Evolutionary conservation across 345 rosid genomes (phyloP).

Genomic region (Leavenworthia alabamica): DNA sequence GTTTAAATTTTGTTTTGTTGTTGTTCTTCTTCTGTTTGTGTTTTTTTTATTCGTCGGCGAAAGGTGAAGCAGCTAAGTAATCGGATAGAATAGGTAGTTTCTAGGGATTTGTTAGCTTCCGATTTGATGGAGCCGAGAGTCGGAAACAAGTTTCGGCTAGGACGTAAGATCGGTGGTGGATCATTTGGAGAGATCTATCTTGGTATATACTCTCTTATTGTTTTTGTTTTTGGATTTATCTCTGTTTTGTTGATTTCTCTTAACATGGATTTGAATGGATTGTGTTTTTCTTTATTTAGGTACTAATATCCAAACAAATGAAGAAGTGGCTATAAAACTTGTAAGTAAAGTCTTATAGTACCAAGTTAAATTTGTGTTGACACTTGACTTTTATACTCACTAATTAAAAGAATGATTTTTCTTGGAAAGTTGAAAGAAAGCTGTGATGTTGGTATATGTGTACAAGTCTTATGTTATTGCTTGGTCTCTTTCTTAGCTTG

Average conservation of each 20-base stretch:
- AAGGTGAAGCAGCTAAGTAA: not conserved
- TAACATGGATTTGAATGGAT: not conserved
- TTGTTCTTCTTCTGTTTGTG: not conserved
- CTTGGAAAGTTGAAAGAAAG: constrained; percentile 3
- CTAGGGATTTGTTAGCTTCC: not conserved
- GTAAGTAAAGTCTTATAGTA: constrained; percentile 50
- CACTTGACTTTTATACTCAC: not conserved
- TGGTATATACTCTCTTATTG: constrained; percentile 39
- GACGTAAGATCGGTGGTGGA: constrained; percentile 96
- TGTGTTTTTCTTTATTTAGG: constrained; percentile 41
- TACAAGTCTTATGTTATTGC: not conserved
- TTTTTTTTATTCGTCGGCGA: not conserved
- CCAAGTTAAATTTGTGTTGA: not conserved
- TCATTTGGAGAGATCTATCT: constrained; percentile 98
- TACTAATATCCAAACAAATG: constrained; percentile 82
- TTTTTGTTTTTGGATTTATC: not conserved
- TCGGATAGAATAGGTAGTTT: constrained; percentile 17
- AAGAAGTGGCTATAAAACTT: constrained; percentile 97
- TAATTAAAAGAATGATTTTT: not conserved
- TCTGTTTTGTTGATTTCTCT: not conserved
- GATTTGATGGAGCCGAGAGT: constrained; percentile 75
- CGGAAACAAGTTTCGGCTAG: constrained; percentile 83
- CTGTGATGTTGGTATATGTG: constrained; percentile 4
- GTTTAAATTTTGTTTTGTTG: not conserved
- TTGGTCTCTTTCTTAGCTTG: constrained; percentile 11